A percentile compares a stretch with the other conserved stretches of the same genome.
phyloP scores from a whole-genome alignment of 345 rosid genomes.

The Schrenkiella parvula region DNA sequence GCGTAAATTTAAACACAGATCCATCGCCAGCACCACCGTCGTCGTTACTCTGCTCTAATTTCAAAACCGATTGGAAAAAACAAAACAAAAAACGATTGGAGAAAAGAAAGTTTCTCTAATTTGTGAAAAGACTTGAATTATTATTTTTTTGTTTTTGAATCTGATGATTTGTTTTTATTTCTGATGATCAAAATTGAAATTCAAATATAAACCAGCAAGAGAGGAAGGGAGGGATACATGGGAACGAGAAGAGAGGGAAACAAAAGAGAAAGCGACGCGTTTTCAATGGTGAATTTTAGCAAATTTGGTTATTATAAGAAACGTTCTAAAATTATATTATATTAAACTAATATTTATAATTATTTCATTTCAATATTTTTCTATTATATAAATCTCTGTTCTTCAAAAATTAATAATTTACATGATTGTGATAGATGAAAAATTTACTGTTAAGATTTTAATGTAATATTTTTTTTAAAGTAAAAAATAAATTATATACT shows the following conservation, averaged over 20 bases:
- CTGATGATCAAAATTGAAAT: not conserved
- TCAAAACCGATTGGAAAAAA: not conserved
- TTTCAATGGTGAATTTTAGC: constrained; percentile 14
- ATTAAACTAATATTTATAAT: too few species aligned
- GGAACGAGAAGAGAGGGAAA: constrained; percentile 35
- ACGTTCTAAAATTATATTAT: not conserved
- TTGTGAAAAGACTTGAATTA: not conserved
- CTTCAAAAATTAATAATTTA: too few species aligned
- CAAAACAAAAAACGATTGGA: too few species aligned
- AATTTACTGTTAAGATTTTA: too few species aligned
- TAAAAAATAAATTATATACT: too few species aligned
- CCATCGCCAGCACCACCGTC: constrained; percentile 24
- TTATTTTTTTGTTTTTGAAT: not conserved
- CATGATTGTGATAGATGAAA: too few species aligned
- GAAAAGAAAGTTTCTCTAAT: not conserved
- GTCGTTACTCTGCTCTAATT: not conserved
- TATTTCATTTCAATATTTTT: too few species aligned
- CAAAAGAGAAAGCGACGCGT: constrained; percentile 21
- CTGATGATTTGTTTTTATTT: not conserved
- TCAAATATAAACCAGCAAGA: constrained; percentile 3
- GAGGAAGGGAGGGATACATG: constrained; percentile 29
- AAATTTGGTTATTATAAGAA: not conserved
- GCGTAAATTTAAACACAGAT: constrained; percentile 28
- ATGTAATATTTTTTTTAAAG: too few species aligned
- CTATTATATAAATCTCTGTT: too few species aligned